Evolutionary conservation across 306 rosid species (phyloP).

Genomic region (Castanospermum australe): DNA sequence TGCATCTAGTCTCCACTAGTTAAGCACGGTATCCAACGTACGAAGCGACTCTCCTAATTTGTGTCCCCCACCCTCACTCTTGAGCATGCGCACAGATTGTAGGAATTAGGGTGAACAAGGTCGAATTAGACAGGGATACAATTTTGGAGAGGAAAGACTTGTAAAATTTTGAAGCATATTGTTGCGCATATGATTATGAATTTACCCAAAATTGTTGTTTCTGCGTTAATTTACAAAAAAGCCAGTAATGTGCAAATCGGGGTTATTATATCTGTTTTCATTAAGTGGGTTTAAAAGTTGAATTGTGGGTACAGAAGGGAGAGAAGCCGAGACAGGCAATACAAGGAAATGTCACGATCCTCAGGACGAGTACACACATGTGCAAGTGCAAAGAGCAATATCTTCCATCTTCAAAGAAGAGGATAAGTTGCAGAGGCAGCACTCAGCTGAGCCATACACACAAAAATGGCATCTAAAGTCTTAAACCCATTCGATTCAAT

Average conservation of each 20-base stretch:
- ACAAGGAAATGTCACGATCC: conserved; percentile 18
- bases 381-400: conserved; percentile 2
- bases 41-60: no score
- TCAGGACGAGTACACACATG: conserved; percentile 7
- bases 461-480: not conserved
- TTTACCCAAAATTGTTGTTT: no score
- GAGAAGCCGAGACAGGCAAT: conserved; percentile 8
- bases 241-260: not conserved
- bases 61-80: no score
- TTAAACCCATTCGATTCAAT: not conserved
- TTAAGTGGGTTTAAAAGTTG: not conserved
- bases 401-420: not conserved
- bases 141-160: no score
- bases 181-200: no score
- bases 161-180: no score
- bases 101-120: no score
- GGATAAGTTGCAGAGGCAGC: conserved; percentile 4
- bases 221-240: no score
- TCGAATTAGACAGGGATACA: no score
- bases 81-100: no score
- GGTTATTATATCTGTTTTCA: not conserved
- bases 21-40: no score
- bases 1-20: no score
- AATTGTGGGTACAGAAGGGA: not conserved
- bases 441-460: conserved; percentile 18